Percentiles rank a stretch among this genome's conserved stretches.
Evolutionary conservation across 805 yeast genomes (phyloP).

Genomic region (Candida bentonensis): DNA sequence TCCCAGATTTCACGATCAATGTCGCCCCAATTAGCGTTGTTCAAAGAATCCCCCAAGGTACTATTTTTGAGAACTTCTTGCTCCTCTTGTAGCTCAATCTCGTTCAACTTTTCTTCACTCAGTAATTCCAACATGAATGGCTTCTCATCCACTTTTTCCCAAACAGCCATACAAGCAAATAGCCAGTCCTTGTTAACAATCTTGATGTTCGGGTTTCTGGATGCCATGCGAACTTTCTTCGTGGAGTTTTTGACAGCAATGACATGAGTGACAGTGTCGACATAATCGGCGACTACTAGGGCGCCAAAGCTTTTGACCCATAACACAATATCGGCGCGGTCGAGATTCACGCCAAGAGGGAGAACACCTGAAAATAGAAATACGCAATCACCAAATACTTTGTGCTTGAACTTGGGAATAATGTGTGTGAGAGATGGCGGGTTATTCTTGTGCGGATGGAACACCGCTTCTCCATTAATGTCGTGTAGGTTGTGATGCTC

Average conservation of each 20-base stretch:
- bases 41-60: conserved; percentile 17
- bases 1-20: conserved; percentile 27
- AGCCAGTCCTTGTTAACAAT: conserved; percentile 91
- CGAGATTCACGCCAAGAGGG: conserved; percentile 63
- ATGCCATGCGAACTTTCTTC: conserved; percentile 69
- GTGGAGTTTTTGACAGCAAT: conserved; percentile 73
- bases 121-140: conserved; percentile 42
- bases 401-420: conserved; percentile 58
- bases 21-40: conserved; percentile 13
- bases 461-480: neutral
- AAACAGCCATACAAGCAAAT: conserved; percentile 65
- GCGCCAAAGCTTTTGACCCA: conserved; percentile 95
- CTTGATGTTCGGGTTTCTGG: conserved; percentile 43
- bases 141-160: conserved; percentile 57
- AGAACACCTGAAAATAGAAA: conserved; percentile 81
- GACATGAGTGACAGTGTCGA: conserved; percentile 71
- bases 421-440: neutral
- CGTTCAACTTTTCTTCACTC: conserved; percentile 26
- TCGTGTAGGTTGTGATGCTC: neutral
- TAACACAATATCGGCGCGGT: conserved; percentile 71
- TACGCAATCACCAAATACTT: conserved; percentile 52
- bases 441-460: neutral
- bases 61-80: conserved; percentile 27
- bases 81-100: conserved; percentile 25
- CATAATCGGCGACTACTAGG: conserved; percentile 54